Conservation (phyloP, 2,329 filamentous ascomycete species). For the Aspergillus niger region DNA sequence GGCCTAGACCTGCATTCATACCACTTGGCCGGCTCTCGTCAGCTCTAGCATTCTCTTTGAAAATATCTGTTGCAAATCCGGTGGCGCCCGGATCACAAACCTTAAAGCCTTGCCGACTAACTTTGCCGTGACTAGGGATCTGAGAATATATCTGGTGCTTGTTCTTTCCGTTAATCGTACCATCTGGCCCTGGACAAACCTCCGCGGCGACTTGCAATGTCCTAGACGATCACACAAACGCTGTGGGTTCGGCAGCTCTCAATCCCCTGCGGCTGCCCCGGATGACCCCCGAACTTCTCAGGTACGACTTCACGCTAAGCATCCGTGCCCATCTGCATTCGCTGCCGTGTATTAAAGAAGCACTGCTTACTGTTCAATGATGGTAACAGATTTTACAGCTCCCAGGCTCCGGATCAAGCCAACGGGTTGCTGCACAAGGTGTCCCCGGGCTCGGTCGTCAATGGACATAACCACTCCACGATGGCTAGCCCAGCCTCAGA, state of each 20-base stretch:
- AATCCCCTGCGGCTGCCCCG: conserved; percentile 7
- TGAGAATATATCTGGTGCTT: not conserved
- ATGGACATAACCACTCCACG: not conserved
- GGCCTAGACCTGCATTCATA: conserved; percentile 10
- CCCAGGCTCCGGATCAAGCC: not conserved
- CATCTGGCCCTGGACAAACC: not conserved
- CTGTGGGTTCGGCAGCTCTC: conserved; percentile 12
- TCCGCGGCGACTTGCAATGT: conserved; percentile 10
- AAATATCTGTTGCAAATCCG: not conserved
- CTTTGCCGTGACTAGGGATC: not conserved
- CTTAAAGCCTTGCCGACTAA: not conserved
- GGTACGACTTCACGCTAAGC: conserved; percentile 8
- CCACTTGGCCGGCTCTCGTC: not conserved
- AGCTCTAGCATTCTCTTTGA: too few relatives aligned
- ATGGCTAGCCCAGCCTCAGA: conserved; percentile 17
- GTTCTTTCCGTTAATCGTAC: not conserved
- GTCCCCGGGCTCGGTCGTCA: not conserved
- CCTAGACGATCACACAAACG: not conserved
- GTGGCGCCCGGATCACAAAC: not conserved
- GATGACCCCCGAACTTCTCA: conserved; percentile 16
- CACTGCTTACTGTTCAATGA: not conserved
- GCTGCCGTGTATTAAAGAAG: not conserved
- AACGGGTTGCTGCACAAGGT: not conserved
- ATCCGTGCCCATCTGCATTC: not conserved
- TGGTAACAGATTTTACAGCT: conserved; percentile 9